phyloP scores from a whole-genome alignment of 2,329 filamentous ascomycete species.

The Nakataea oryzae region DNA sequence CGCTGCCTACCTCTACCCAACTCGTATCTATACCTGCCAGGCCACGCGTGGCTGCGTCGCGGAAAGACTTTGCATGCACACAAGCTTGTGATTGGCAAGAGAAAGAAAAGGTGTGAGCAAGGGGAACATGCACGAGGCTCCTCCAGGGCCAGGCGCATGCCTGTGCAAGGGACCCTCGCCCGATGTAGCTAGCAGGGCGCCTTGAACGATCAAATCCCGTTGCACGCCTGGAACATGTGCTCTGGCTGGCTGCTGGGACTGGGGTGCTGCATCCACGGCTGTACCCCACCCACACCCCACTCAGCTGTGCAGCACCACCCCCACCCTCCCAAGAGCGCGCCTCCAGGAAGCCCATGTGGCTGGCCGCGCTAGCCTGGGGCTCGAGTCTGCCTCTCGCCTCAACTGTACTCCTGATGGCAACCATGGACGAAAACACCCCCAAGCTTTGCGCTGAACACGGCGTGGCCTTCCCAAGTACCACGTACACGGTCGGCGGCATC shows the following conservation, averaged over 20 bases:
- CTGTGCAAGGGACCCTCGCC: neutral
- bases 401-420: no score
- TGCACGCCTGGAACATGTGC: conserved; percentile 4
- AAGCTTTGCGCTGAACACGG: no score
- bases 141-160: neutral
- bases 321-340: neutral
- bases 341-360: neutral
- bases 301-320: neutral
- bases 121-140: neutral
- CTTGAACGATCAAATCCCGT: conserved; percentile 4
- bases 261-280: neutral
- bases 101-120: neutral
- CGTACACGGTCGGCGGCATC: no score
- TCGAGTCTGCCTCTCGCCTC: no score
- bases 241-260: conserved; percentile 1
- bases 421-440: no score
- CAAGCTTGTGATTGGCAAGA: no score
- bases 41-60: no score
- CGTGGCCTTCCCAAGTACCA: no score
- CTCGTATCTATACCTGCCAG: no score
- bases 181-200: neutral
- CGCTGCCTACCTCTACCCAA: no score
- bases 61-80: no score
- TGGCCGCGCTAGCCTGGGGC: no score
- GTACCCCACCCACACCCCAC: neutral